phyloP scores from a whole-genome alignment of 306 rosid species.

The Cotoneaster glaucophyllus region DNA sequence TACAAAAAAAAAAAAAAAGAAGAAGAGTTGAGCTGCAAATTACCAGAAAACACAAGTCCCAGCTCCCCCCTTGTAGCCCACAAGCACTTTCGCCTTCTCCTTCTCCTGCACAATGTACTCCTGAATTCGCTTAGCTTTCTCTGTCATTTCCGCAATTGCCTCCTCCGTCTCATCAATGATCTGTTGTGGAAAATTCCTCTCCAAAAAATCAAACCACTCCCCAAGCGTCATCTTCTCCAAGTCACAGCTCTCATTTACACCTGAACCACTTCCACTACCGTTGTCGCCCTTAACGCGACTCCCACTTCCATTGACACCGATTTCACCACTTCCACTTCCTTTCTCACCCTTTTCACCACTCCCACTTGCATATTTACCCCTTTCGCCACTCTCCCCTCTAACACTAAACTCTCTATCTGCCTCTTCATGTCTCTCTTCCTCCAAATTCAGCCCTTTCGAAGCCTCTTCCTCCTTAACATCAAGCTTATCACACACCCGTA shows the following conservation, averaged over 20 bases:
- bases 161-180: slow-evolving; percentile 53
- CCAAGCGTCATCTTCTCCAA: slow-evolving; percentile 58
- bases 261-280: background rate
- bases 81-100: slow-evolving; percentile 20
- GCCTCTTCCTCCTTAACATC: background rate
- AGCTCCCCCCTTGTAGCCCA: background rate
- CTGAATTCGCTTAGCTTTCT: slow-evolving; percentile 46
- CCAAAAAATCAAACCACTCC: slow-evolving; percentile 75
- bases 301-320: background rate
- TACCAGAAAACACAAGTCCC: background rate
- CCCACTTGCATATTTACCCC: background rate
- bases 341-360: slow-evolving; percentile 9
- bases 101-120: slow-evolving; percentile 37
- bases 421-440: background rate
- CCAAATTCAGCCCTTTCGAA: background rate
- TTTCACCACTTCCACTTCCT: background rate
- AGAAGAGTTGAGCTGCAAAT: background rate
- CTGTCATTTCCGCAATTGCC: slow-evolving; percentile 45
- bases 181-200: slow-evolving; percentile 54
- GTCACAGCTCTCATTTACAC: slow-evolving; percentile 18
- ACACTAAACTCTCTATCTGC: background rate
- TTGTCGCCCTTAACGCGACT: slow-evolving; percentile 6
- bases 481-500: background rate
- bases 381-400: background rate
- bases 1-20: background rate